Percentiles rank a stretch among this genome's conserved stretches.
These are phyloP conservation scores for Wickerhamiella qilinensis DNA, from an alignment of 805 yeast species.

Conservation along the genomic window DNA sequence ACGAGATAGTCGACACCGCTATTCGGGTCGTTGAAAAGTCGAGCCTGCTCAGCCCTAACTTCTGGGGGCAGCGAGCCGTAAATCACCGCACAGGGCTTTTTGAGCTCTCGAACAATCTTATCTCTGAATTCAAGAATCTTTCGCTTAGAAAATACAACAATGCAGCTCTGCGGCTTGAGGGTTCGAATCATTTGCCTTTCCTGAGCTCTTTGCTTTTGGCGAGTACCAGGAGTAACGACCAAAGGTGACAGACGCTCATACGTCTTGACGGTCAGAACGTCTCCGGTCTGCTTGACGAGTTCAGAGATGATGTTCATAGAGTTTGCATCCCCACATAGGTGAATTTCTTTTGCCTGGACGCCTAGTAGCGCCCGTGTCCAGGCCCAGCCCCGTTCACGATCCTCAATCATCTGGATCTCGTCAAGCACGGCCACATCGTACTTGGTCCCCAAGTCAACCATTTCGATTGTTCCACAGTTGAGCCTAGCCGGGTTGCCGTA, in stretches of 20 bases:
- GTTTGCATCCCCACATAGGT: constrained; percentile 85
- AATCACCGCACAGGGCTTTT: constrained; percentile 62
- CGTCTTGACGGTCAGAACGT: constrained; percentile 48
- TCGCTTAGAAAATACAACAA: constrained; percentile 71
- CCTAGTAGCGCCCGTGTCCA: constrained; percentile 91
- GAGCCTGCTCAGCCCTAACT: constrained; percentile 72
- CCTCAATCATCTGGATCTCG: constrained; percentile 91
- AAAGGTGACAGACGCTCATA: constrained; percentile 67
- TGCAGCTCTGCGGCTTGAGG: constrained; percentile 64
- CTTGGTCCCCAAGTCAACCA: constrained; percentile 53
- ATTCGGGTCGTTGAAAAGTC: constrained; percentile 44
- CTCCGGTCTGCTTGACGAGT: constrained; percentile 59
- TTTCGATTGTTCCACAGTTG: constrained; percentile 83
- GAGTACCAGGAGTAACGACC: constrained; percentile 14
- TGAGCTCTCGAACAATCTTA: constrained; percentile 46
- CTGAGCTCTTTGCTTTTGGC: background rate
- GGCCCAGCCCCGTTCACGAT: constrained; percentile 67
- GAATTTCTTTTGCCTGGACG: constrained; percentile 69
- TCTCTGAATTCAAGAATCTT: constrained; percentile 54
- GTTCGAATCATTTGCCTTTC: constrained; percentile 23
- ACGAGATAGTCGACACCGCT: constrained; percentile 70
- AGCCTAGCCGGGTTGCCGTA: constrained; percentile 59
- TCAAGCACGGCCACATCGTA: constrained; percentile 85
- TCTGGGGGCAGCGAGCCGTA: constrained; percentile 97
- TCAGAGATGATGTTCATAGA: constrained; percentile 51